Evolutionary conservation across 305 asterid species (phyloP), one percentile per base, ranked within the genome.

Genomic region (Lippia alba): DNA sequence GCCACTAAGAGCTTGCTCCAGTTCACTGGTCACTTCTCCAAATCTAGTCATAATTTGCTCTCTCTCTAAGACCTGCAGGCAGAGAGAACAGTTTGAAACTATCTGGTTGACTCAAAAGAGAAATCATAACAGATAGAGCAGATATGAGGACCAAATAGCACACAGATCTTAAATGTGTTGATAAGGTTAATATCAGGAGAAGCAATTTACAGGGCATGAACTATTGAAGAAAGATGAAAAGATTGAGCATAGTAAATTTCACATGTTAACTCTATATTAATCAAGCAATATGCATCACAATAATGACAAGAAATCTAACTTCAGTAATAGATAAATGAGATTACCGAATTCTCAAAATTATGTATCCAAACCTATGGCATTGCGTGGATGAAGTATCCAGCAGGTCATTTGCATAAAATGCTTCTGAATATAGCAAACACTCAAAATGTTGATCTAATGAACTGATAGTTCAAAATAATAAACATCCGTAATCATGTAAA

Each of bases 41-140:
- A 89, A 89, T 71, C 67, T 83, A 64, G 66, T 75, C 88, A 85
- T 83, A 75, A 89, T 79, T 36, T 81, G 87, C 61, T 89, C 94
- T 80, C 97, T 89, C 80, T 93, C 96, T 71, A 93, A 75, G 58
- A 93, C 96, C 97, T 93, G 87, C 74, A 80, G 64, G 82, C 66
- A 61, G 67, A 76, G 56, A 73, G 39, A 17, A 61, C 20, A 45
- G 36, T 67, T 58, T 33, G 56, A 50, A 59, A 46, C 41, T n/a
- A 44, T 48, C 57, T 32, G 12, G 34, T 39, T 57, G 36, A 69
- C 39, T 24, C 40, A 65, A 19, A 57, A 60, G 48, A 51, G 30
- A 61, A 56, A 48, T 12, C 41, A 67, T 41, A 15, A 48, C 40
- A 61, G 16, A 39, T n/a, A 24, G 30, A 65, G 18, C 10, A 18